Conservation (phyloP, 148 eudicot species). For the Polygonum aviculare region DNA sequence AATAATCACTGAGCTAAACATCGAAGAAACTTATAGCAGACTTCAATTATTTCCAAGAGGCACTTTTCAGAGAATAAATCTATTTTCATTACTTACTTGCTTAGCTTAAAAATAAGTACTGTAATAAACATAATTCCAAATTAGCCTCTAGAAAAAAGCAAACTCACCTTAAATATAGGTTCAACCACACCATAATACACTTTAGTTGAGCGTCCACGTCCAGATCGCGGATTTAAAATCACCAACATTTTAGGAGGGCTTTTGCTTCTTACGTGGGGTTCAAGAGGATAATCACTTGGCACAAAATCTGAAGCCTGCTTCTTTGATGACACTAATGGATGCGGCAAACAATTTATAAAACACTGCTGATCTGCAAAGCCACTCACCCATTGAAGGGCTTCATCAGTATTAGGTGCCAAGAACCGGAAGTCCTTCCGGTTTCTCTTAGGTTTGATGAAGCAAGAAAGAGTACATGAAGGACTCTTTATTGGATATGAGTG, state of each 20-base stretch:
- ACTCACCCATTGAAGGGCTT: constrained; percentile 87
- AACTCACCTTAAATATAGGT: constrained; percentile 88
- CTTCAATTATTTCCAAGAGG: background rate
- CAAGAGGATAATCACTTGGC: constrained; percentile 56
- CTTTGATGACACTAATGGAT: constrained; percentile 78
- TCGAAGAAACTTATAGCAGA: background rate
- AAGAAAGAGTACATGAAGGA: constrained; percentile 38
- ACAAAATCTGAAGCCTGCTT: constrained; percentile 59
- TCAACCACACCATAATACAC: constrained; percentile 80
- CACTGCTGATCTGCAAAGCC: constrained; percentile 98
- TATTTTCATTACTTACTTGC: background rate
- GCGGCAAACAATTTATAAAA: constrained; percentile 79
- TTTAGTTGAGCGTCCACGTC: constrained; percentile 91
- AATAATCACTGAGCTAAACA: background rate
- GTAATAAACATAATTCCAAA: background rate
- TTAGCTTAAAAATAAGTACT: background rate
- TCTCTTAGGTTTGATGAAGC: constrained; percentile 60
- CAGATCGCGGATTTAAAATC: constrained; percentile 90
- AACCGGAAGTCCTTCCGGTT: constrained; percentile 79
- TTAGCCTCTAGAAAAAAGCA: background rate
- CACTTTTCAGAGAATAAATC: background rate
- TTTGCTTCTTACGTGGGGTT: constrained; percentile 64
- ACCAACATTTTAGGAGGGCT: constrained; percentile 86
- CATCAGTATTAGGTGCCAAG: constrained; percentile 69
- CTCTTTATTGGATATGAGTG: constrained; percentile 74